phyloP scores from a whole-genome alignment of 805 yeast species.

The Metschnikowia baotianmanensis region DNA sequence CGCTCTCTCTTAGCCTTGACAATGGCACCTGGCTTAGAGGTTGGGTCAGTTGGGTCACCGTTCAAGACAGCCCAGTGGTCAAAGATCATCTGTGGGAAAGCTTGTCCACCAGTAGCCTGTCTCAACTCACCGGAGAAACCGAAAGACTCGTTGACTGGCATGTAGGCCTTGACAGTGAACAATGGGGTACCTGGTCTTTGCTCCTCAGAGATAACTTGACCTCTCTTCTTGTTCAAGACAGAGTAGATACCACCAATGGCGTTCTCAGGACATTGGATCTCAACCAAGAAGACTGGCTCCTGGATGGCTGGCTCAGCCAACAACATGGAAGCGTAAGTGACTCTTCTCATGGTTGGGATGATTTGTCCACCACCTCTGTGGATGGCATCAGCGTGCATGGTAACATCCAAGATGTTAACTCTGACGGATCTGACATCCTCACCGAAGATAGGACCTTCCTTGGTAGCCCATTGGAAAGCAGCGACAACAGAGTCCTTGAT shows the following conservation, averaged over 20 bases:
- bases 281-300: conserved; percentile 99
- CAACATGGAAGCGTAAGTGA: conserved; percentile 95
- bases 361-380: conserved; percentile 99
- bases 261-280: conserved; percentile 98
- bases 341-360: conserved; percentile 99
- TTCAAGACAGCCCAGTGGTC: conserved; percentile 94
- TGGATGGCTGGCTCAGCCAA: conserved; percentile 98
- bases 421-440: conserved; percentile 95
- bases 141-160: conserved; percentile 99
- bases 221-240: conserved; percentile 98
- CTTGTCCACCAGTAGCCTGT: conserved; percentile 99
- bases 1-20: conserved; percentile 76
- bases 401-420: conserved; percentile 97
- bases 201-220: conserved; percentile 98
- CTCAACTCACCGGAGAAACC: conserved; percentile 99
- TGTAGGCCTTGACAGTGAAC: conserved; percentile 99
- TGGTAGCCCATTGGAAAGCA: conserved; percentile 99
- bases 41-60: conserved; percentile 91
- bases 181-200: conserved; percentile 99
- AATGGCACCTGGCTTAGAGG: conserved; percentile 59
- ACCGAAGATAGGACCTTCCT: conserved; percentile 98
- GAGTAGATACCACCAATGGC: conserved; percentile 99
- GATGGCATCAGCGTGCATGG: conserved; percentile 99
- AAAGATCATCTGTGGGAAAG: conserved; percentile 99
- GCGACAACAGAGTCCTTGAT: conserved; percentile 99